These are phyloP conservation scores for Apiospora rasikravindrae DNA, from an alignment of 2,329 filamentous ascomycete genomes.

Conservation along the genomic window DNA sequence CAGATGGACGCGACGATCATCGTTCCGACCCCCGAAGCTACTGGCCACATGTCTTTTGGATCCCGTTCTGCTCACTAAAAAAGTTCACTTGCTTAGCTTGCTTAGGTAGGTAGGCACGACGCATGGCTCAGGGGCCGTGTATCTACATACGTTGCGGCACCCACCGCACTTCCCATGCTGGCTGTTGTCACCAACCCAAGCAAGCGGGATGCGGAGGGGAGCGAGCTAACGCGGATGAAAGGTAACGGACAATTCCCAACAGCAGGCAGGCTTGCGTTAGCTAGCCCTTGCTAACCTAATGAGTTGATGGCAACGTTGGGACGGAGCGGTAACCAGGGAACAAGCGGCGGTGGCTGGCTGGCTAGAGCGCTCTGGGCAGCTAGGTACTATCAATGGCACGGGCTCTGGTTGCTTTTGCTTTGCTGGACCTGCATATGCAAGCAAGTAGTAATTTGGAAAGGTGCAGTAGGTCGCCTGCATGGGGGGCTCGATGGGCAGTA, in stretches of 20 bases:
- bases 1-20: background rate
- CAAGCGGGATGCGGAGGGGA: background rate
- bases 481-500: background rate
- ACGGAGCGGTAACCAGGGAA: background rate
- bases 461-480: background rate
- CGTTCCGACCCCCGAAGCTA: background rate
- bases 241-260: background rate
- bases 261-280: background rate
- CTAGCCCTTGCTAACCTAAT: background rate
- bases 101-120: too few relatives aligned
- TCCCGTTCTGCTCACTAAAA: background rate
- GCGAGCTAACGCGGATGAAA: background rate
- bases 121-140: conserved; percentile 6
- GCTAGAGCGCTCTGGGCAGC: conserved; percentile 10
- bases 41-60: conserved; percentile 7
- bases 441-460: conserved; percentile 5
- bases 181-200: background rate
- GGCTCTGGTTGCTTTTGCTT: conserved; percentile 1
- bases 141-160: background rate
- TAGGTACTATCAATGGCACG: background rate
- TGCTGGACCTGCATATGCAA: conserved; percentile 15
- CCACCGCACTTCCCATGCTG: background rate
- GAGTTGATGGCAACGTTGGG: conserved; percentile 6
- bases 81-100: background rate
- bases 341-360: background rate